Conservation (phyloP, 225 moss, liverwort and hornwort genomes). For the Bryum argenteum region DNA sequence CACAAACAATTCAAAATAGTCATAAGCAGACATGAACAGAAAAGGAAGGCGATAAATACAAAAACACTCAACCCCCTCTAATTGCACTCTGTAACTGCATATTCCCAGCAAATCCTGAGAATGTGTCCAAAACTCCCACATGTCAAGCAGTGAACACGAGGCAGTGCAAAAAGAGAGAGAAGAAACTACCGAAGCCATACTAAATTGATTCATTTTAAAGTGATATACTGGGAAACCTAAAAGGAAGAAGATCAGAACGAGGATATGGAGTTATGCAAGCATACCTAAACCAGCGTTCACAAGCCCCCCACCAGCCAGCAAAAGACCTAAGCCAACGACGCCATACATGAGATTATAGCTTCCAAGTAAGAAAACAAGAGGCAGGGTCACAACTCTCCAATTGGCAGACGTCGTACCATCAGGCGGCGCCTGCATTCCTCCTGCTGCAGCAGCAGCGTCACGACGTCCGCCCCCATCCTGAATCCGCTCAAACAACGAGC, state of each 20-base stretch:
- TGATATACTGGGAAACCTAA: constrained; percentile 3
- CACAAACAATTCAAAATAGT: not conserved
- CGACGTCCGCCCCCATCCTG: constrained; percentile 34
- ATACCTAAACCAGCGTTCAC: constrained; percentile 50
- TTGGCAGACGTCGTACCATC: constrained; percentile 66
- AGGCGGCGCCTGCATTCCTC: constrained; percentile 31
- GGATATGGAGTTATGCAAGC: constrained; percentile 28
- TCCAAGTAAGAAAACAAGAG: constrained; percentile 72
- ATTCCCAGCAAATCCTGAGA: not conserved
- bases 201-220: constrained; percentile 8
- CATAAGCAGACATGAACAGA: not conserved
- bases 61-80: not conserved
- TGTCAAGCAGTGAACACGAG: not conserved
- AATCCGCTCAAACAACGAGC: constrained; percentile 36
- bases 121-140: constrained; percentile 8
- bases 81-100: constrained; percentile 1
- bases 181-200: constrained; percentile 1
- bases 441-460: constrained; percentile 9
- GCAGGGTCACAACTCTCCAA: constrained; percentile 79
- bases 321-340: constrained; percentile 74
- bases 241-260: not conserved
- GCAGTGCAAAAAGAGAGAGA: not conserved
- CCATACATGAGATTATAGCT: constrained; percentile 81
- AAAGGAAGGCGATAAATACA: not conserved
- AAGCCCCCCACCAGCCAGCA: constrained; percentile 77